Evolutionary conservation across 371 early-diverging fungal species (phyloP).

Genomic region (Haplosporangium sp.): DNA sequence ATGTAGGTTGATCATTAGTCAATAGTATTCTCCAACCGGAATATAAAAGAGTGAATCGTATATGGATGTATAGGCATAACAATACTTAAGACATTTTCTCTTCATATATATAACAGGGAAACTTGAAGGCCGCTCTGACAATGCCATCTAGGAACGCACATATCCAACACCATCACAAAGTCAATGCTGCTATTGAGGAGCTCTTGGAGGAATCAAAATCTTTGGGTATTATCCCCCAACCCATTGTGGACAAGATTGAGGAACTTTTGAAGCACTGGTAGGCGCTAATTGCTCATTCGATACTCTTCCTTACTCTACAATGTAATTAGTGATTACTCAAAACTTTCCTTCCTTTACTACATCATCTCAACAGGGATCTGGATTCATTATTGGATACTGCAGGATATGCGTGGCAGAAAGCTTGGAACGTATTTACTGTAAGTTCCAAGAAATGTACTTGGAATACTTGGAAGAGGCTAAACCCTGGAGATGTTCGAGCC

Average conservation of each 20-base stretch:
- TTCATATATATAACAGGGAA: slow-evolving; percentile 18
- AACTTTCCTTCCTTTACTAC: neutral
- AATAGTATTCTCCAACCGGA: neutral
- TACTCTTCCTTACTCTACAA: neutral
- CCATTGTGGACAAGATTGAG: slow-evolving; percentile 35
- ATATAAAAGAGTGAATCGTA: too few species aligned
- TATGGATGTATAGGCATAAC: neutral
- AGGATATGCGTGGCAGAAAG: slow-evolving; percentile 29
- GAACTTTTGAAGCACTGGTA: slow-evolving; percentile 45
- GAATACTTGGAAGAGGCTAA: neutral
- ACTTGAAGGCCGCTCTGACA: slow-evolving; percentile 26
- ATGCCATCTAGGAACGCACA: slow-evolving; percentile 42
- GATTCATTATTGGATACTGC: slow-evolving; percentile 21
- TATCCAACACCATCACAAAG: slow-evolving; percentile 17
- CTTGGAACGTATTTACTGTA: slow-evolving; percentile 41
- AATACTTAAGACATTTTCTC: neutral
- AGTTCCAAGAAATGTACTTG: neutral
- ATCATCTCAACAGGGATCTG: slow-evolving; percentile 22
- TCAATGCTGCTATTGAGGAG: slow-evolving; percentile 30
- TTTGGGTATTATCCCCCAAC: slow-evolving; percentile 37
- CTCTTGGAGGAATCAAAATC: slow-evolving; percentile 15
- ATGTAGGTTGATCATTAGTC: slow-evolving; percentile 20
- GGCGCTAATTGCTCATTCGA: neutral
- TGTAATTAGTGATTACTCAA: neutral
- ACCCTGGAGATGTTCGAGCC: neutral